Evolutionary conservation across 75 land plant genomes (phyloP).

Genomic region (Picea glauca): DNA sequence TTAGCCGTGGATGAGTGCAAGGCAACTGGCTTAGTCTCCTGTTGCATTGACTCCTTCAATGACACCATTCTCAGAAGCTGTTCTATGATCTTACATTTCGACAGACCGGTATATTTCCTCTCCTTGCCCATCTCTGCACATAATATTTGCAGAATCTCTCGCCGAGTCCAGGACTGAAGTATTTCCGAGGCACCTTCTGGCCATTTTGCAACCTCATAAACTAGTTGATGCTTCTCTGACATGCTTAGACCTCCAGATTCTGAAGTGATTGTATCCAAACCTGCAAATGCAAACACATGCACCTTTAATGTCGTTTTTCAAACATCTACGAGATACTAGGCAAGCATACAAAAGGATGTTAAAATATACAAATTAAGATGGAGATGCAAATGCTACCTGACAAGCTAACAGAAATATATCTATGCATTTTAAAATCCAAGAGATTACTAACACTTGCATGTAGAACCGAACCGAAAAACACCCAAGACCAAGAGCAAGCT

Average conservation of each 20-base stretch:
- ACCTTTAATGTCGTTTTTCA: not conserved
- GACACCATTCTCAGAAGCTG: constrained; percentile 15
- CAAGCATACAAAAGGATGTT: not conserved
- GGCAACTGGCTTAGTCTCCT: not conserved
- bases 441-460: not conserved
- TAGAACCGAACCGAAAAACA: not conserved
- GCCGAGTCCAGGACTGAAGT: constrained; percentile 39
- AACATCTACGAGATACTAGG: not conserved
- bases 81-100: constrained; percentile 32
- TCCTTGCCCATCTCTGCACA: constrained; percentile 53
- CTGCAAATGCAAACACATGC: constrained; percentile 17
- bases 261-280: constrained; percentile 23
- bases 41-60: constrained; percentile 7
- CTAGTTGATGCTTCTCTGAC: constrained; percentile 31
- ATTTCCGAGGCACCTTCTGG: constrained; percentile 26
- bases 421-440: not conserved
- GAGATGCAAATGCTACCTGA: not conserved
- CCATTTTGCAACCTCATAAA: constrained; percentile 29
- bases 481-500: not conserved
- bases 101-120: constrained; percentile 42
- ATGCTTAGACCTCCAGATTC: constrained; percentile 23
- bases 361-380: not conserved
- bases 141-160: constrained; percentile 33
- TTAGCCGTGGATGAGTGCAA: not conserved
- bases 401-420: not conserved